These are phyloP conservation scores for Protomyces inouyei DNA, from an alignment of 1,139 yeast genomes.

Conservation along the genomic window DNA sequence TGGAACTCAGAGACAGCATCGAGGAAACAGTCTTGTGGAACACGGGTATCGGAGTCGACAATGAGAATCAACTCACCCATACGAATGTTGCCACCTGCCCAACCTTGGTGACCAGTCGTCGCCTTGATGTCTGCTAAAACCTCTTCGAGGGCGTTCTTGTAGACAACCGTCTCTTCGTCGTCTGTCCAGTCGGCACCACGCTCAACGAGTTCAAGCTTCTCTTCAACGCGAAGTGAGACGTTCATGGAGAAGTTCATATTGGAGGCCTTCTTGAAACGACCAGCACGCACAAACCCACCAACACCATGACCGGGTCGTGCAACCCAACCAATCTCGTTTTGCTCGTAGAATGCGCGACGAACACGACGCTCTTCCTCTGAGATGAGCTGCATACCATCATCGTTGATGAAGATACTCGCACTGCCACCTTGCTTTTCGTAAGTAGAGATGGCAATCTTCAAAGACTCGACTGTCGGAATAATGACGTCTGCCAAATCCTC, in stretches of 20 bases:
- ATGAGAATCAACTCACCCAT: conserved; percentile 31
- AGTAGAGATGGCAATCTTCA: conserved; percentile 31
- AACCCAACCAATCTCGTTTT: conserved; percentile 31
- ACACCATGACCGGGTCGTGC: conserved; percentile 32
- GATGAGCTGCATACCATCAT: conserved; percentile 32
- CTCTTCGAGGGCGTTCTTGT: conserved; percentile 29
- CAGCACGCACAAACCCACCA: conserved; percentile 28
- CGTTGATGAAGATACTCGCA: conserved; percentile 31
- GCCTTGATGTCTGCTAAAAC: conserved; percentile 21
- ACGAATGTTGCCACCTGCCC: conserved; percentile 33
- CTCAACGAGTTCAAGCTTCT: conserved; percentile 30
- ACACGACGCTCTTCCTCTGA: conserved; percentile 28
- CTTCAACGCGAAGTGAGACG: conserved; percentile 29
- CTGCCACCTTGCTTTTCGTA: conserved; percentile 33
- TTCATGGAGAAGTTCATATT: conserved; percentile 29
- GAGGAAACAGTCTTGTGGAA: conserved; percentile 32
- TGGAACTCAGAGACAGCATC: conserved; percentile 32
- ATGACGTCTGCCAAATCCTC: conserved; percentile 31
- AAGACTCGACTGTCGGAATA: conserved; percentile 31
- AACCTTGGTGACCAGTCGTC: conserved; percentile 27
- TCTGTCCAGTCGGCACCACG: conserved; percentile 30
- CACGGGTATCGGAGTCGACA: conserved; percentile 32
- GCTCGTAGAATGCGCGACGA: conserved; percentile 29
- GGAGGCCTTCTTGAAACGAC: conserved; percentile 26
- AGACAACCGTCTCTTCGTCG: conserved; percentile 25